phyloP scores from a whole-genome alignment of 441 rosid species.

The Flueggea neowawraea region DNA sequence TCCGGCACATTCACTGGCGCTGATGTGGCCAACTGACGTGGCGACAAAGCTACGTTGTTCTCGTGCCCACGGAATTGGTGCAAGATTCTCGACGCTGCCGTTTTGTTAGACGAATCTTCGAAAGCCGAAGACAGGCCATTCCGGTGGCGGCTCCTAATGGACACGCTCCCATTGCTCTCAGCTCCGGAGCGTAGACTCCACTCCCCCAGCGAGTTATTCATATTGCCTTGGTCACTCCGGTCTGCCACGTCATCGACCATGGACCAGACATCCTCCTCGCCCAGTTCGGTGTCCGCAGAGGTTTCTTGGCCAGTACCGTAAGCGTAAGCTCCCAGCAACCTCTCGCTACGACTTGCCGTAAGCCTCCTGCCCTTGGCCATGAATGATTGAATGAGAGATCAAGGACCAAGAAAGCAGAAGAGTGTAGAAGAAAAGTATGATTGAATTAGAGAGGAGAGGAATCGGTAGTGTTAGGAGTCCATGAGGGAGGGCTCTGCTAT shows the following conservation, averaged over 20 bases:
- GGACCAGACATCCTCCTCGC: slow-evolving; percentile 93
- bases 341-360: slow-evolving; percentile 67
- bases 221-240: slow-evolving; percentile 11
- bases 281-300: slow-evolving; percentile 43
- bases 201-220: too few species aligned
- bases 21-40: slow-evolving; percentile 67
- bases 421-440: too few species aligned
- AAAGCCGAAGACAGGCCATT: slow-evolving; percentile 72
- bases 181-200: too few species aligned
- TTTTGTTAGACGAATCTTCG: slow-evolving; percentile 36
- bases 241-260: slow-evolving; percentile 47
- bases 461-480: slow-evolving; percentile 13
- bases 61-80: slow-evolving; percentile 64
- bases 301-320: slow-evolving; percentile 30
- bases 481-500: slow-evolving; percentile 19
- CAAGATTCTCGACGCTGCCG: slow-evolving; percentile 57
- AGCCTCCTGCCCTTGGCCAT: slow-evolving; percentile 87
- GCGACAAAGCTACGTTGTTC: slow-evolving; percentile 28
- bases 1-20: slow-evolving; percentile 90
- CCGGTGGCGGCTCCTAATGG: slow-evolving; percentile 15
- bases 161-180: slow-evolving; percentile 16
- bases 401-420: too few species aligned
- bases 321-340: slow-evolving; percentile 51
- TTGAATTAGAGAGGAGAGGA: background rate
- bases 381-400: background rate